phyloP scores from a whole-genome alignment of 306 rosid species.

The Sindora glabra region DNA sequence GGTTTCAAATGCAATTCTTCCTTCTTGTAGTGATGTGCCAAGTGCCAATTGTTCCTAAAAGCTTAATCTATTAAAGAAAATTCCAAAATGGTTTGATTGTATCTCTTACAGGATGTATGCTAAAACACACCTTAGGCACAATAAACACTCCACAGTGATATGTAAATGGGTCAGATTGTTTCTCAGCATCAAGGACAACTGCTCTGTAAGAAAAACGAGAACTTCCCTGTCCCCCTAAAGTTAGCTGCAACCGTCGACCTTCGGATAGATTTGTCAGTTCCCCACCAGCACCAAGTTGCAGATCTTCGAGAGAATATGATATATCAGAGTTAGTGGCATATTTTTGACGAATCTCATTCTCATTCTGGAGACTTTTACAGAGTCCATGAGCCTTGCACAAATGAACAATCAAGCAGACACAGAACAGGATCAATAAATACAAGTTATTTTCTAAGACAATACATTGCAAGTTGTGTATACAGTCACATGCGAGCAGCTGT shows the following conservation, averaged over 20 bases:
- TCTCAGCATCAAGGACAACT: constrained; percentile 74
- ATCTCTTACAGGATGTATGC: constrained; percentile 1
- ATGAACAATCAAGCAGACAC: neutral
- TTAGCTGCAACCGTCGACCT: constrained; percentile 69
- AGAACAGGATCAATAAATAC: neutral
- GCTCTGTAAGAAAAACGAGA: constrained; percentile 66
- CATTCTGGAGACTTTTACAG: constrained; percentile 59
- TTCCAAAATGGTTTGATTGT: no score
- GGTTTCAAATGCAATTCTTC: neutral
- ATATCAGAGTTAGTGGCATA: constrained; percentile 55
- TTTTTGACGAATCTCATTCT: constrained; percentile 61
- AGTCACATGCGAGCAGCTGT: constrained; percentile 10
- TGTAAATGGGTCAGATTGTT: constrained; percentile 49
- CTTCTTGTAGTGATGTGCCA: no score
- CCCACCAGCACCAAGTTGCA: constrained; percentile 57
- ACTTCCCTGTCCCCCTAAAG: constrained; percentile 63
- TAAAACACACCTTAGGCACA: constrained; percentile 76
- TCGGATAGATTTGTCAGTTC: constrained; percentile 58
- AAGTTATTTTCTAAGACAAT: neutral
- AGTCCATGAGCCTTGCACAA: constrained; percentile 60
- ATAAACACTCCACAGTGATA: constrained; percentile 90
- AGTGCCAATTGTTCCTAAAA: no score
- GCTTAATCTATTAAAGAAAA: no score
- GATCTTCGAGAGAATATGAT: constrained; percentile 61
- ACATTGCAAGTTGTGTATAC: neutral